Base-by-base conservation (phyloP, 495 filamentous ascomycete species). In the Neurospora sp. region DNA sequence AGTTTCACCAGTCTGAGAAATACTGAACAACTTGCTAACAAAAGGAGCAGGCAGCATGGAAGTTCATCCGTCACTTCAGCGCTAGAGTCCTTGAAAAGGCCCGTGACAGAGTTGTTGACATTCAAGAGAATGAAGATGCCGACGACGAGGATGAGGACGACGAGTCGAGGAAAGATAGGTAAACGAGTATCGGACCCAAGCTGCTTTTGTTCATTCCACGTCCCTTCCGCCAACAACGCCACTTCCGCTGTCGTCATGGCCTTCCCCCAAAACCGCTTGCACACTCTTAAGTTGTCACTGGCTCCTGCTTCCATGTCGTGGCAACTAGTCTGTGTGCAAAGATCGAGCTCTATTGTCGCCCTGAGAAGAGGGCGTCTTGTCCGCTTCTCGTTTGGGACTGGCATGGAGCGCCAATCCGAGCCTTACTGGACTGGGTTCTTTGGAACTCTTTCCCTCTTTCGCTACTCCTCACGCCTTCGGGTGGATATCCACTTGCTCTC, bases 291-390 rank as follows among this genome's bases (percentile, higher is more conserved):
- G 94, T 94, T 96, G 91, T 85, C 94, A 92, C 88, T 83, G 54
- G 83, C 82, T 81, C 79, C 84, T 85, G 83, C 87, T 76, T 84
- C 91, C 85, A 90, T 95, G 90, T 86, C 84, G 88, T 94, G 92
- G 87, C 90, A 88, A 94, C 95, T 88, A 94, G 94, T 97, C 94
- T 92, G 87, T 90, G 90, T 96, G 94, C 94, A 92, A 85, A 97
- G 86, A 97, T 86, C 75, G 81, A 92, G 82, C 83, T 79, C 77
- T 77, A 66, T 75, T 75, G 75, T 71, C 73, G 74, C 82, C 79
- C 76, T 78, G 79, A 76, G 81, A 74, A 71, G 59, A 69, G 73
- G 80, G 75, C 84, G 84, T 86, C 82, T 85, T 86, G 84, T 81
- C 76, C 73, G 72, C 38, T 78, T 76, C 71, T 73, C 73, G 72